Evolutionary conservation across 2,329 filamentous ascomycete species (phyloP), one percentile per base, ranked within the genome.

Genomic region (Dothideomycetes sp.): DNA sequence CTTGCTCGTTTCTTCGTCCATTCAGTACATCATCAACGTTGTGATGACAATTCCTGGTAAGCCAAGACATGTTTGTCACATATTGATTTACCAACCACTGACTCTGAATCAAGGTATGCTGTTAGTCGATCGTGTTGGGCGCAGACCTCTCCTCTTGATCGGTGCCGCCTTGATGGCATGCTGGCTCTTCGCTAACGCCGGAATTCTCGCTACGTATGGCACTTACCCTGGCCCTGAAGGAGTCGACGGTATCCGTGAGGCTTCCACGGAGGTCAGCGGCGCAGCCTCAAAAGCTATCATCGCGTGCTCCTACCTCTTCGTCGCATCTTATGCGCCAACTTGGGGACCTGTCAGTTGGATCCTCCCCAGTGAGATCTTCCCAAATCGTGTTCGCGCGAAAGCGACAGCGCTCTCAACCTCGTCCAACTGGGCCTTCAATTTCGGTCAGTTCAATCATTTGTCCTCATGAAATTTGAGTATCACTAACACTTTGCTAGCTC

Each of bases 11-110:
- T 72, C 80, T 6, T 81, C 77, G 13, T 76, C 74, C 8, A 84
- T 84, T 47, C 77, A 84, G 54, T 84, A 83, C 56, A 70, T 87
- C 51, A 84, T 89, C 66, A 88, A 88, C 58, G 83, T 89, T 1
- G 45, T 79, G 38, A 84, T 85, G 78, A 89, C 84, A 0, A 58
- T 88, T 3, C 81, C 82, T 0, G 83, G 83, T 1, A n/a, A n/a
- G n/a, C n/a, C n/a, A n/a, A n/a, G n/a, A n/a, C n/a, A n/a, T n/a
- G n/a, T n/a, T n/a, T n/a, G n/a, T n/a, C n/a, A n/a, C n/a, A n/a
- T n/a, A n/a, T 70, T 89, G 17, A 62, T 88, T 43, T 88, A 68
- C 64, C n/a, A n/a, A n/a, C n/a, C n/a, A n/a, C n/a, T n/a, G n/a
- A n/a, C n/a, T n/a, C n/a, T n/a, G n/a, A n/a, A n/a, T n/a, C n/a